Evolutionary conservation across 2,329 filamentous ascomycete genomes (phyloP), one percentile per base, ranked within the genome.

Genomic region (Rutstroemia sp.): DNA sequence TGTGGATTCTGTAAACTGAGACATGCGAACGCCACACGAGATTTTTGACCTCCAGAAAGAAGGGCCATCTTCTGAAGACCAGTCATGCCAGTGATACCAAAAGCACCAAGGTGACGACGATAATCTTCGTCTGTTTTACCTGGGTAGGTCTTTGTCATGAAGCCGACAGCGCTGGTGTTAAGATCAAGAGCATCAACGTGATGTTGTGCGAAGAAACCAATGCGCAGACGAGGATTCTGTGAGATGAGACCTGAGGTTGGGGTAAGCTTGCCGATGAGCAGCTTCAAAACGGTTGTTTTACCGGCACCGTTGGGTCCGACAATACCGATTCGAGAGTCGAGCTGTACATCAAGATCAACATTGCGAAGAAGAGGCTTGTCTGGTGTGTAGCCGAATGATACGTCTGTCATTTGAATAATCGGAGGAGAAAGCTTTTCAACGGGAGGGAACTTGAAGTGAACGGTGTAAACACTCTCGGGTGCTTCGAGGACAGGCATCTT

Each of bases 271-370:
- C 90, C 89, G 62, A 94, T 96, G 58, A 99, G 85, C n/a, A 99
- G 83, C 74, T 96, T 97, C 64, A 99, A 78, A n/a, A 96, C 88
- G 0, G 94, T 99, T 2, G 94, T 99, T 75, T 99, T 99, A 80
- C 94, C 94, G 46, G 94, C 94, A 73, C 94, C 94, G 79, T 99
- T 99, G 68, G 94, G 94, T 16, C 94, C 94, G n/a, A 99, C 92
- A 69, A 99, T 99, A 69, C 94, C 94, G 66, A 99, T 99, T 61
- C 94, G 88, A 8, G 92, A 97, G 74, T 99, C 94, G 44, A 99
- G 86, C 73, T 99, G 94, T 16, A 99, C 94, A 70, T 97, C 92
- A 23, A 99, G 80, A 68, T 99, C 94, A 58, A 99, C 89, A 65
- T 96, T 85, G 63, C 76, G 82, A 44, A 99, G 82, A 44, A 99